Evolutionary conservation across 1,284 basidiomycete species (phyloP), one percentile per base, ranked within the genome.

Genomic region (Melanopsichium pennsylvanicum): DNA sequence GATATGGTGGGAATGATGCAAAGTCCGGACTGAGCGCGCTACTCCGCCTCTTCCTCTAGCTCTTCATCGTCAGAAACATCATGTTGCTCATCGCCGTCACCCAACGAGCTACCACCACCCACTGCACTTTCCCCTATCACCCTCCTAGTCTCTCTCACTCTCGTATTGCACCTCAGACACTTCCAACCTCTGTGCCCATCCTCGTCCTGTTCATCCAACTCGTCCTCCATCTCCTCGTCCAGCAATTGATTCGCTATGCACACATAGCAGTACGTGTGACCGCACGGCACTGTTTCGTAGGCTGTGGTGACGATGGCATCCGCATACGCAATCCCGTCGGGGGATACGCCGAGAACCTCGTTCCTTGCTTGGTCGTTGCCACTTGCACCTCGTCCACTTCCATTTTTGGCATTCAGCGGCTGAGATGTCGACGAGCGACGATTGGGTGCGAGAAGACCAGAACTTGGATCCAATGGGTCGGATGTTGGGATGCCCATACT

Each of bases 241-340:
- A 80, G 44, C 37, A 81, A 50, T 50, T 72, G 64, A 16, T 52
- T 67, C 4, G 74, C 60, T 22, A 81, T 69, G 56, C 79, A 81
- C 26, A 71, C 64, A 44, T 81, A 81, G 67, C 79, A 81, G 51
- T 81, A 81, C 11, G 31, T 23, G 18, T 74, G 59, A 1, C 59
- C 48, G 44, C 80, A 81, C 16, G 75, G 75, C n/a, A 70, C 39
- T n/a, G 72, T 70, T 29, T 60, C 52, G 60, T 81, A 81, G 2
- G 80, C 61, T 6, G 69, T 70, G 15, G 71, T 69, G 4, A 69
- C 50, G 35, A 71, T 55, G 7, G 76, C 73, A 31, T 75, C 73
- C 15, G 75, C 68, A 41, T 78, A 79, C 7, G 62, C 52, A 11
- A 80, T 61, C 3, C 78, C 78, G 22, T 66, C 69, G 0, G 74